These are phyloP conservation scores for Poa pratensis DNA, from an alignment of 176 grass and related monocot genomes.

Conservation along the genomic window DNA sequence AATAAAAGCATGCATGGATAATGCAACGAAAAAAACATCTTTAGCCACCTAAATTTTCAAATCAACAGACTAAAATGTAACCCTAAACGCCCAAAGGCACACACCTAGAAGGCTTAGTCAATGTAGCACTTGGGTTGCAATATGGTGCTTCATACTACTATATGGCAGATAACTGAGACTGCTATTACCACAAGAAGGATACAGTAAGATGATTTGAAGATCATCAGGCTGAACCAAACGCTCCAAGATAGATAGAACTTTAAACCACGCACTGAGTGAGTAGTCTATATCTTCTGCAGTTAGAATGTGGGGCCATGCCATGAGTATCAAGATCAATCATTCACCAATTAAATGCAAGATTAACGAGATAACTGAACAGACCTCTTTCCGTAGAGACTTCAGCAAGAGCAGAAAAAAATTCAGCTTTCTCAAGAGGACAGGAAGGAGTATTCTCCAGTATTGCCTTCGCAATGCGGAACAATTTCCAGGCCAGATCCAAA, in stretches of 20 bases:
- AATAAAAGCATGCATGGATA: neutral
- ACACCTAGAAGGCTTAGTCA: neutral
- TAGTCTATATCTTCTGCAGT: constrained; percentile 86
- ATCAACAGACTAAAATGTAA: neutral
- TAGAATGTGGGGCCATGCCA: constrained; percentile 1
- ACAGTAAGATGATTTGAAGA: constrained; percentile 54
- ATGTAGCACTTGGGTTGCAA: constrained; percentile 17
- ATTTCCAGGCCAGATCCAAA: constrained; percentile 85
- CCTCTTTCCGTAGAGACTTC: constrained; percentile 94
- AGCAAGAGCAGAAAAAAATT: constrained; percentile 73
- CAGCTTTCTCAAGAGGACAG: constrained; percentile 72
- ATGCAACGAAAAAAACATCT: neutral
- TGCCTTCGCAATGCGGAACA: constrained; percentile 87
- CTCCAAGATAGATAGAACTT: constrained; percentile 79
- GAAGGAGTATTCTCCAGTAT: constrained; percentile 72
- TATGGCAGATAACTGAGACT: constrained; percentile 22
- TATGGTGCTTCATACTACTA: constrained; percentile 27
- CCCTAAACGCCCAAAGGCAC: neutral
- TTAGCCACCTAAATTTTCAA: constrained; percentile 1
- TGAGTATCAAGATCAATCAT: constrained; percentile 4
- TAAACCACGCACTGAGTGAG: constrained; percentile 73
- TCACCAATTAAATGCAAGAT: constrained; percentile 6
- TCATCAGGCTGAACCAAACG: constrained; percentile 72
- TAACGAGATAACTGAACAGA: constrained; percentile 28
- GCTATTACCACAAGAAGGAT: constrained; percentile 35